phyloP scores from a whole-genome alignment of 2,329 filamentous ascomycete species.

The Emergomyces pasteurianus region DNA sequence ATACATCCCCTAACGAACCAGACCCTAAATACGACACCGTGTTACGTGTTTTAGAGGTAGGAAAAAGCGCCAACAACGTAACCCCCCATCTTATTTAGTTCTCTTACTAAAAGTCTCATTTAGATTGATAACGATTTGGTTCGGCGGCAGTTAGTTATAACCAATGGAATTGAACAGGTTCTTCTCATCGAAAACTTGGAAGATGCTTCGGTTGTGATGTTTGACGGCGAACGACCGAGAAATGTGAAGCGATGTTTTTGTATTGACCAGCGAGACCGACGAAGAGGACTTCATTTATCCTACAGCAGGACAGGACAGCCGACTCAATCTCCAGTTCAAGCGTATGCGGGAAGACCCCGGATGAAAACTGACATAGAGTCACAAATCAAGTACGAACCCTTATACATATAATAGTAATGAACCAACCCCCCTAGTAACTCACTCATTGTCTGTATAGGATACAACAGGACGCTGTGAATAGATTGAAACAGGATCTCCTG shows the following conservation, averaged over 20 bases:
- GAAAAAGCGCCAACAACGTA: slow-evolving; percentile 10
- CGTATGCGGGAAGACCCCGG: slow-evolving; percentile 46
- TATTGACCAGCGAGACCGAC: slow-evolving; percentile 53
- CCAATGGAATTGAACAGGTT: slow-evolving; percentile 69
- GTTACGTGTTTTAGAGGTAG: slow-evolving; percentile 57
- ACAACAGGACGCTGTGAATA: slow-evolving; percentile 37
- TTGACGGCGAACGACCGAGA: slow-evolving; percentile 45
- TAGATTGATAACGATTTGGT: slow-evolving; percentile 69
- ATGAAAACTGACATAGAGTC: slow-evolving; percentile 67
- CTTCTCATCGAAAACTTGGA: slow-evolving; percentile 59
- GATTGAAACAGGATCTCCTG: slow-evolving; percentile 44
- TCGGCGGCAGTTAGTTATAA: slow-evolving; percentile 72
- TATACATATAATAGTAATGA: background rate
- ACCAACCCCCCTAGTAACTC: background rate
- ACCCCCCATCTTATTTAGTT: background rate
- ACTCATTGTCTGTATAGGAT: slow-evolving; percentile 17
- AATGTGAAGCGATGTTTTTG: slow-evolving; percentile 60
- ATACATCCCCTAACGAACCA: slow-evolving; percentile 61
- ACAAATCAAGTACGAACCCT: slow-evolving; percentile 43
- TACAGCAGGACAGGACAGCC: slow-evolving; percentile 38
- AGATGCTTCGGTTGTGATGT: slow-evolving; percentile 59
- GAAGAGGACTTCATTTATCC: slow-evolving; percentile 49
- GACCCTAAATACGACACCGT: slow-evolving; percentile 62
- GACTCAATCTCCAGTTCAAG: slow-evolving; percentile 42
- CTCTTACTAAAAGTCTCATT: background rate